phyloP scores from a whole-genome alignment of 2,329 filamentous ascomycete genomes.

The Claviceps spartinae region DNA sequence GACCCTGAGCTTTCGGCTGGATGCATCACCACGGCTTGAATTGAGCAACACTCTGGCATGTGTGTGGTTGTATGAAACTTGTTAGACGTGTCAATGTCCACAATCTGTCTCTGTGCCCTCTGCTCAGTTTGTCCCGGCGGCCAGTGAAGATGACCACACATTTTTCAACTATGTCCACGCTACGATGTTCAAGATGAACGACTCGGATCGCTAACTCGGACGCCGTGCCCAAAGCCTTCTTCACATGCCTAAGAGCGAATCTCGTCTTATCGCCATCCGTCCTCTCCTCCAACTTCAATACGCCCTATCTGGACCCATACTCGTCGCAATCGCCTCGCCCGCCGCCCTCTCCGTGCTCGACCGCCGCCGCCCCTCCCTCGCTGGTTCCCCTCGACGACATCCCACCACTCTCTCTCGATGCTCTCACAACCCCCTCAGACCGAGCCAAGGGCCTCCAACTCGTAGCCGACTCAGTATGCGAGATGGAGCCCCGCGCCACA shows the following conservation, averaged over 20 bases:
- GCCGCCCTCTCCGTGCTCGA: conserved; percentile 40
- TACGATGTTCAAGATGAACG: not conserved
- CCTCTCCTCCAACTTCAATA: conserved; percentile 50
- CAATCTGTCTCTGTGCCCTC: not conserved
- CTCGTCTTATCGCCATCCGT: conserved; percentile 52
- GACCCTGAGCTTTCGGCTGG: not conserved
- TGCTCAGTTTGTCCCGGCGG: not conserved
- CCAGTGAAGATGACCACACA: not conserved
- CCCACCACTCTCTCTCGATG: conserved; percentile 50
- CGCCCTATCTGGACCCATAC: conserved; percentile 47
- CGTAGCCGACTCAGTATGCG: conserved; percentile 67
- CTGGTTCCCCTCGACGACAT: conserved; percentile 32
- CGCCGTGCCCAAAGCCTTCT: conserved; percentile 50
- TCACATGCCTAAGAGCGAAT: conserved; percentile 70
- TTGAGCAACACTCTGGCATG: not conserved
- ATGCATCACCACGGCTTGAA: not conserved
- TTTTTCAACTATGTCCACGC: not conserved
- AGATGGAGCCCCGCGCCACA: conserved; percentile 61
- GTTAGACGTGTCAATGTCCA: not conserved
- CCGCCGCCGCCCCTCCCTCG: conserved; percentile 27
- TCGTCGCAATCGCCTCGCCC: conserved; percentile 20
- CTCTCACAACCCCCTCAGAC: conserved; percentile 41
- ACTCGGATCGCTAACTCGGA: not conserved
- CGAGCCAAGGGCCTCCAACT: conserved; percentile 56
- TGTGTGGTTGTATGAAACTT: not conserved